Conservation (phyloP, 257 asterid genomes). For the Lithospermum erythrorhizon region DNA sequence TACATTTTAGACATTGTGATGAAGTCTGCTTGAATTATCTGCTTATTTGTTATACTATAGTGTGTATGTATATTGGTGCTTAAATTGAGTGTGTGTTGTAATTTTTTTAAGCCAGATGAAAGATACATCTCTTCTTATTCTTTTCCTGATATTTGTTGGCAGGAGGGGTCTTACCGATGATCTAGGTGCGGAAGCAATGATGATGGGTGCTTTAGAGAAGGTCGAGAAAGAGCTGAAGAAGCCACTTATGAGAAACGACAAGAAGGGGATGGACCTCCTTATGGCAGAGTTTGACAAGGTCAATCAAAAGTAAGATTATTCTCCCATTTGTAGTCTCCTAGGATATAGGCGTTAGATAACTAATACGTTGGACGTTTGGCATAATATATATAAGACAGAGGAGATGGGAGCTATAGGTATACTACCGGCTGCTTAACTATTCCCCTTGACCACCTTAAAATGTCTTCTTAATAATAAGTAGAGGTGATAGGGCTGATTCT, state of each 20-base stretch:
- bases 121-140: not conserved
- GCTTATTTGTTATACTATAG: not conserved
- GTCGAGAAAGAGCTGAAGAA: conserved; percentile 80
- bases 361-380: not conserved
- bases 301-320: conserved; percentile 72
- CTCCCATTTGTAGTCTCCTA: too few relatives aligned
- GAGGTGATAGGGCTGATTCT: not conserved
- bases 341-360: not conserved
- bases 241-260: conserved; percentile 83
- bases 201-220: conserved; percentile 74
- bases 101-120: not conserved
- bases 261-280: conserved; percentile 80
- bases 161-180: conserved; percentile 83
- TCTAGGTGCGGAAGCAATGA: conserved; percentile 75
- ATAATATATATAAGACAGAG: too few relatives aligned
- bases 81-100: not conserved
- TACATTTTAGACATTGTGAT: too few relatives aligned
- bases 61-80: too few relatives aligned
- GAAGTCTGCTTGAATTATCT: too few relatives aligned
- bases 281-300: conserved; percentile 71
- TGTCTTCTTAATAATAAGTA: not conserved
- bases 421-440: not conserved
- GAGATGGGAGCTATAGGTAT: not conserved
- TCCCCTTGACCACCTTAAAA: not conserved
- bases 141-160: conserved; percentile 16